Evolutionary conservation across 2,329 filamentous ascomycete genomes (phyloP), one percentile per base, ranked within the genome.

Genomic region (Botrytis medusae): DNA sequence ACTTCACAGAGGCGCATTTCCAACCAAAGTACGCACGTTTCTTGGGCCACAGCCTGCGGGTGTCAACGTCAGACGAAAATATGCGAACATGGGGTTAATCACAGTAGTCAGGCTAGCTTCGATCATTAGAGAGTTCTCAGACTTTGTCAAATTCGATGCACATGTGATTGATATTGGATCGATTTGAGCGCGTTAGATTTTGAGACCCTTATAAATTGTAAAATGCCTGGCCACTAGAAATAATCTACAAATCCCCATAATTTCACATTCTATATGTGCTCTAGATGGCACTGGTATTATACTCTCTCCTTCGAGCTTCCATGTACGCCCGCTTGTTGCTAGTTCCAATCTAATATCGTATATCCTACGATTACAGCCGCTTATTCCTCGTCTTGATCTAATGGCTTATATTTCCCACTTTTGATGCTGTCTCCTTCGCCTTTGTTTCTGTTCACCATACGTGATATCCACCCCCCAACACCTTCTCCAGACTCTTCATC

Each of bases 401-500:
- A 76, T 67, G 77, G 75, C 68, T 79, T 81, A 68, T 81, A 81
- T 67, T 77, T 73, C 51, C 72, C 74, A 37, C 72, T 80, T 60
- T 74, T 77, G 25, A 78, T 74, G 60, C 77, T 79, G n/a, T 69
- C 75, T 9, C 73, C 78, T 65, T 78, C 82, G 79, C 77, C 82
- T 81, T 84, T 87, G 75, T 80, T 84, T 74, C 86, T 85, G 78
- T 85, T 87, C 57, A 92, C 88, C 82, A 93, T 88, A 60, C 88
- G 88, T 62, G 87, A 89, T 77, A 93, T 92, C 91, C 91, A 93
- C 22, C 90, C 89, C 25, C 89, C 89, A 71, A 92, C 83, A 6
- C 91, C 90, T 78, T 91, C 79, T 32, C 78, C 81, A 54, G 80
- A 73, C 29, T 78, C 78, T 74, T 80, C 76, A 77, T 79, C 73